A percentile compares a stretch with the other conserved stretches of the same genome.
These are phyloP conservation scores for Phytophthora multivora DNA, from an alignment of 352 stramenopile species.

Conservation along the genomic window DNA sequence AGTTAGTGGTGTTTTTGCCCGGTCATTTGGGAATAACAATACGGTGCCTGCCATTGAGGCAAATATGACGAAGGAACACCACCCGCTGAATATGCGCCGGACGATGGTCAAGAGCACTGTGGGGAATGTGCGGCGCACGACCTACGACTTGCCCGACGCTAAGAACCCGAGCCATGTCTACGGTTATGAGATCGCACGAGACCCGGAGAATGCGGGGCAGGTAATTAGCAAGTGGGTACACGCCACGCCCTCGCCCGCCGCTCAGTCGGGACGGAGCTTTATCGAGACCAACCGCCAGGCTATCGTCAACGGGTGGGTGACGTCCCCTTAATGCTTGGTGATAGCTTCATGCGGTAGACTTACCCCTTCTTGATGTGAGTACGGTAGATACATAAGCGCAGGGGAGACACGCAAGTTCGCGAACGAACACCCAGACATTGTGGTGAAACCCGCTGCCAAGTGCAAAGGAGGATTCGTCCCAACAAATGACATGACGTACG, in stretches of 20 bases:
- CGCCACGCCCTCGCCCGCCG: conserved; percentile 63
- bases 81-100: conserved; percentile 57
- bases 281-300: conserved; percentile 82
- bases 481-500: conserved; percentile 62
- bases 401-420: conserved; percentile 65
- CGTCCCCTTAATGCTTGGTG: not conserved
- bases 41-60: not conserved
- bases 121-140: conserved; percentile 55
- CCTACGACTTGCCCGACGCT: conserved; percentile 73
- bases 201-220: conserved; percentile 72
- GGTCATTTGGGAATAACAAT: conserved; percentile 1
- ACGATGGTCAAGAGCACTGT: conserved; percentile 87
- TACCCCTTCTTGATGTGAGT: not conserved
- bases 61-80: conserved; percentile 34
- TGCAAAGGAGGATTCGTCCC: conserved; percentile 60
- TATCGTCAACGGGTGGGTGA: conserved; percentile 50
- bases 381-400: conserved; percentile 60
- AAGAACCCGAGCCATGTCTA: conserved; percentile 72
- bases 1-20: not conserved
- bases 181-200: conserved; percentile 66
- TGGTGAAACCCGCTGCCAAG: conserved; percentile 65
- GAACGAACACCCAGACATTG: conserved; percentile 74
- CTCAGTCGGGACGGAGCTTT: conserved; percentile 69
- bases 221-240: conserved; percentile 80
- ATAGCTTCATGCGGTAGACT: not conserved